Base-by-base conservation (phyloP, 495 filamentous ascomycete genomes). In the Neurospora tetraspora region DNA sequence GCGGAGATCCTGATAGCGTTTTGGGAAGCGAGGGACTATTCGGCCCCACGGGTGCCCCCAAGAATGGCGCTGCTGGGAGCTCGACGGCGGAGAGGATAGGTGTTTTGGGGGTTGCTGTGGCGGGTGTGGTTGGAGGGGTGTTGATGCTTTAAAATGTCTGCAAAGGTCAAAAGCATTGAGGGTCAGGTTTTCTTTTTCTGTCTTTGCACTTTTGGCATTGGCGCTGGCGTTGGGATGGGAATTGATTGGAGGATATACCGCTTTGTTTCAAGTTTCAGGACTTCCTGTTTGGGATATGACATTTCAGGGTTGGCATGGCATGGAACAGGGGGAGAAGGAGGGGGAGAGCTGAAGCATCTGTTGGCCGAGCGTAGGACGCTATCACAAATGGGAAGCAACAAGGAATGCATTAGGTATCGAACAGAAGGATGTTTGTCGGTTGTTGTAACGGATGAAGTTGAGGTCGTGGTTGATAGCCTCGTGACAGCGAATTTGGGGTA, bases 31-130 rank as follows among this genome's bases (percentile, higher is more conserved):
- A 72, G n/a, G 53, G 53, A 5, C 53, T 65, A 27, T 65, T 65
- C 14, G 53, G 27, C 7, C 53, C 53, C 7, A 65, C 53, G 53
- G 53, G 27, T 31, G 14, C 31, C 7, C 68, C 68, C 34, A 69
- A 40, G 39, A 73, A 59, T 39, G 47, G 72, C 72, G 72, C 72
- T 70, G 72, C 69, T 73, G 69, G 12, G 53, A 14, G 6, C 14
- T 31, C 11, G 53, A 65, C 1, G 53, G 47, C 27, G 20, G 53
- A 65, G 27, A 65, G 27, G 53, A 65, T 65, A 14, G 31, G 12
- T 65, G 14, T 8, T 65, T 65, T 65, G 14, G 53, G 53, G 27
- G 27, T 36, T 36, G 53, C 53, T 34, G 53, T 34, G 23, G 53
- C 53, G 53, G 53, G 53, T 9, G 14, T 65, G 12, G 27, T 65